Conservation (phyloP, 1,139 yeast genomes). For the Suhomyces panamericanus region DNA sequence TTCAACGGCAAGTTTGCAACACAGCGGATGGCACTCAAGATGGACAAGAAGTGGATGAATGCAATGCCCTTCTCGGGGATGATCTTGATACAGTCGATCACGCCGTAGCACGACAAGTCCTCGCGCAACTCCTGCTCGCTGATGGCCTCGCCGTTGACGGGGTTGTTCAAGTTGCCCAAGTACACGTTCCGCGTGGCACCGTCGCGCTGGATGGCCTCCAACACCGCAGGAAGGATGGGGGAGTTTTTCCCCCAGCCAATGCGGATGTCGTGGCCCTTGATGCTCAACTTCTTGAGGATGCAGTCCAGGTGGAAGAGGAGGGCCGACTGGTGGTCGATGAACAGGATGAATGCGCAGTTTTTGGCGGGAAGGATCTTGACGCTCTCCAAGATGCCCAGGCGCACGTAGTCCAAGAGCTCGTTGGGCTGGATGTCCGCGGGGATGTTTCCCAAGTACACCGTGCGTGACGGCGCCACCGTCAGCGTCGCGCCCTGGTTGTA, state of each 20-base stretch:
- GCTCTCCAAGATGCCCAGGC: slow-evolving; percentile 87
- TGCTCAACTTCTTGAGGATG: slow-evolving; percentile 55
- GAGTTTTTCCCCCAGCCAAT: slow-evolving; percentile 72
- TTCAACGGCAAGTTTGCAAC: slow-evolving; percentile 57
- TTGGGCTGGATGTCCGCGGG: slow-evolving; percentile 80
- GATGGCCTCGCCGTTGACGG: slow-evolving; percentile 46
- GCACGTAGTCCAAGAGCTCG: slow-evolving; percentile 83
- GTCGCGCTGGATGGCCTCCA: slow-evolving; percentile 74
- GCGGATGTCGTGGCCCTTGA: slow-evolving; percentile 57
- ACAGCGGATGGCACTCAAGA: slow-evolving; percentile 58
- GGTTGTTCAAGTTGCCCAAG: slow-evolving; percentile 67
- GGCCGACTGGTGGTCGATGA: slow-evolving; percentile 61
- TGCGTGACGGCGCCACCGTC: slow-evolving; percentile 67
- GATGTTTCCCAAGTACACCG: slow-evolving; percentile 87
- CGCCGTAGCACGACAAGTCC: slow-evolving; percentile 54
- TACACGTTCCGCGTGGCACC: slow-evolving; percentile 93
- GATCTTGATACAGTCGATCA: slow-evolving; percentile 57
- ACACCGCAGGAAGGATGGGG: slow-evolving; percentile 66
- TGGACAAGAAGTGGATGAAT: slow-evolving; percentile 59
- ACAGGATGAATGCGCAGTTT: slow-evolving; percentile 64
- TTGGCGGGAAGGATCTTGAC: slow-evolving; percentile 57
- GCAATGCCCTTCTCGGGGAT: slow-evolving; percentile 62
- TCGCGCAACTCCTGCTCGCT: slow-evolving; percentile 57
- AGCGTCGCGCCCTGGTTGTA: slow-evolving; percentile 13
- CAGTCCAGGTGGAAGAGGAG: slow-evolving; percentile 63